Evolutionary conservation across 2,329 filamentous ascomycete genomes (phyloP).

Genomic region (Claviceps sp.): DNA sequence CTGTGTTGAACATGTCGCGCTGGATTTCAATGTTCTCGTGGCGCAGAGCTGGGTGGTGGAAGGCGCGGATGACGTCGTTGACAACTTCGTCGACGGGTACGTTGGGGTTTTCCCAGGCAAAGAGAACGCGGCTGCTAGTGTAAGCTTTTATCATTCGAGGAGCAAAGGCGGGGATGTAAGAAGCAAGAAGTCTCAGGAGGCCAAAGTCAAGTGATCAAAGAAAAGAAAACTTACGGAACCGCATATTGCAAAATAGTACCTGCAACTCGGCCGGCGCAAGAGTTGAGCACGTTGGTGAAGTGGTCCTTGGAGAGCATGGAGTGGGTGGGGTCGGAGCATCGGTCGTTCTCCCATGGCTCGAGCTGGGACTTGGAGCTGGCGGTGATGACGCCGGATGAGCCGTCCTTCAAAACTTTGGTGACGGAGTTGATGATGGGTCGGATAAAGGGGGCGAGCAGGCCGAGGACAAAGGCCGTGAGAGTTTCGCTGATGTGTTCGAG

Average conservation of each 20-base stretch:
- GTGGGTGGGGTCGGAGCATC: slow-evolving; percentile 67
- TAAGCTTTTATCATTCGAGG: background rate
- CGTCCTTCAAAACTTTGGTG: slow-evolving; percentile 71
- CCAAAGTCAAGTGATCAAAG: background rate
- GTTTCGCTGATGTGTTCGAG: slow-evolving; percentile 91
- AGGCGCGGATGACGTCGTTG: slow-evolving; percentile 65
- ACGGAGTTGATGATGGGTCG: slow-evolving; percentile 82
- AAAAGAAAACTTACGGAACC: slow-evolving; percentile 48
- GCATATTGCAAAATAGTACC: slow-evolving; percentile 71
- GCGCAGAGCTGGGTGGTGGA: slow-evolving; percentile 81
- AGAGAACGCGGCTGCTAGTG: slow-evolving; percentile 50
- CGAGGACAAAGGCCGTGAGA: slow-evolving; percentile 81
- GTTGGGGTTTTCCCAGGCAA: slow-evolving; percentile 81
- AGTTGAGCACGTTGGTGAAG: slow-evolving; percentile 67
- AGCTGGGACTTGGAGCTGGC: slow-evolving; percentile 62
- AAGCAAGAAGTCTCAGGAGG: background rate
- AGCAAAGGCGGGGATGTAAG: background rate
- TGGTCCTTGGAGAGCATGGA: slow-evolving; percentile 77
- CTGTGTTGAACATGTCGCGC: slow-evolving; percentile 74
- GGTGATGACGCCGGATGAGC: slow-evolving; percentile 58
- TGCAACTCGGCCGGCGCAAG: slow-evolving; percentile 61
- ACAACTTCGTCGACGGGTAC: slow-evolving; percentile 74
- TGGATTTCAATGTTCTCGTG: slow-evolving; percentile 69
- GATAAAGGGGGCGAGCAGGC: slow-evolving; percentile 80
- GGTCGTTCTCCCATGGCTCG: slow-evolving; percentile 66